Percentiles rank a stretch among this genome's conserved stretches.
These are phyloP conservation scores for Agarophyton chilense DNA, from an alignment of 23 red algal species.

Conservation along the genomic window DNA sequence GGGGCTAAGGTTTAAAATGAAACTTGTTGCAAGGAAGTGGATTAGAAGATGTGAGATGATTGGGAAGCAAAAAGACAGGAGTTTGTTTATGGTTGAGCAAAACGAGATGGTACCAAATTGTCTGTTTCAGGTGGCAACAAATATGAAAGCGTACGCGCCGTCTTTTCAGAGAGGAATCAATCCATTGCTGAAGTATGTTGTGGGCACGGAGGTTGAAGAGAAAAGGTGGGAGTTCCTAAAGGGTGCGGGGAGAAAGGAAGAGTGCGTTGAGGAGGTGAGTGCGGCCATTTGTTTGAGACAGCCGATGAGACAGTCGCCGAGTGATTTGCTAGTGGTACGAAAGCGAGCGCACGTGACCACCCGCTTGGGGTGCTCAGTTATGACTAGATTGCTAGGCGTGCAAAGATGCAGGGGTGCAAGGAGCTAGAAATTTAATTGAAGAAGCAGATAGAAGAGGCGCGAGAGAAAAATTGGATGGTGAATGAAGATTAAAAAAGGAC, in stretches of 20 bases:
- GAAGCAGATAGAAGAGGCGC: constrained; percentile 19
- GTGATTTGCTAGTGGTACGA: neutral
- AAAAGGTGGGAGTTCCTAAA: neutral
- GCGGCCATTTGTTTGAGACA: neutral
- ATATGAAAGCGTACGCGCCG: neutral
- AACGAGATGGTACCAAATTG: too few species aligned
- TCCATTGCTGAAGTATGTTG: neutral
- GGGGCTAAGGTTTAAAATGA: neutral
- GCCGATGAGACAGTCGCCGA: too few species aligned
- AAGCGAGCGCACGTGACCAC: neutral
- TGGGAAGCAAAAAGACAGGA: neutral
- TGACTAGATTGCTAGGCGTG: neutral
- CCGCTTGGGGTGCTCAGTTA: neutral
- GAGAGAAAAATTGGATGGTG: neutral
- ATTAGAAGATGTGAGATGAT: neutral
- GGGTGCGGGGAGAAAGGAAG: neutral
- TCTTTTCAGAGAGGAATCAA: neutral
- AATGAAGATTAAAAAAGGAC: neutral
- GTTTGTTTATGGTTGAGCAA: neutral
- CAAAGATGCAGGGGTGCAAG: neutral
- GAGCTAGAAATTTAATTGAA: neutral
- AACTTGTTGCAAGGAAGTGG: neutral
- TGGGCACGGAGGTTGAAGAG: neutral
- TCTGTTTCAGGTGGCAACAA: neutral
- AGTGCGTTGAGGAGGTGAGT: neutral